These are phyloP conservation scores for Neonectria hederae DNA, from an alignment of 2,329 filamentous ascomycete genomes.

Conservation along the genomic window DNA sequence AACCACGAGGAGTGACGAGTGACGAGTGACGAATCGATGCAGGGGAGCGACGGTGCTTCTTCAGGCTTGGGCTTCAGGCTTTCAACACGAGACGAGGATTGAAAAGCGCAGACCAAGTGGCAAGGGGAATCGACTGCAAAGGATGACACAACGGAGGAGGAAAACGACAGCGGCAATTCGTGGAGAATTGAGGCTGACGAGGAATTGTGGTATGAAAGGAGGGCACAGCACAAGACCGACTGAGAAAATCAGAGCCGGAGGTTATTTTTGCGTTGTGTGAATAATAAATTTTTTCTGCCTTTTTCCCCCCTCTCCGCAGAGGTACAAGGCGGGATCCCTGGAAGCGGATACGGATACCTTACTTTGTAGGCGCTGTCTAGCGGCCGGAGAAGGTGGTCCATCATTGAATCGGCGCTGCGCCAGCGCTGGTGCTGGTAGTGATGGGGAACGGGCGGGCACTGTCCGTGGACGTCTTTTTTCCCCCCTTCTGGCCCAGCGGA, in stretches of 20 bases:
- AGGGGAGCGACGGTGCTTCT: constrained; percentile 23
- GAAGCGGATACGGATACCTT: constrained; percentile 29
- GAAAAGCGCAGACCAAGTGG: constrained; percentile 31
- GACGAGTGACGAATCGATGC: constrained; percentile 29
- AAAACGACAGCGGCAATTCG: constrained; percentile 41
- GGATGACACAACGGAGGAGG: constrained; percentile 22
- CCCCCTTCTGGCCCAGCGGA: constrained; percentile 5
- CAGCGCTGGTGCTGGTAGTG: constrained; percentile 8
- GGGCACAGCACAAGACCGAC: constrained; percentile 41
- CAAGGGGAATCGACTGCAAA: constrained; percentile 25
- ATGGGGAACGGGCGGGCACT: constrained; percentile 17
- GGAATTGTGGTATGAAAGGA: constrained; percentile 42
- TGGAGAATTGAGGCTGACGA: constrained; percentile 43
- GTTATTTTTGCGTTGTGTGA: constrained; percentile 53
- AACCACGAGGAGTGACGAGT: not conserved
- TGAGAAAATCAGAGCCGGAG: constrained; percentile 44
- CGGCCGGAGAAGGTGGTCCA: constrained; percentile 26
- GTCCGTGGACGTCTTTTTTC: not conserved
- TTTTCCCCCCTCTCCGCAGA: constrained; percentile 36
- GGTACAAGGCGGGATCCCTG: constrained; percentile 35
- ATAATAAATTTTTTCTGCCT: constrained; percentile 53
- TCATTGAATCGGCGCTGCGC: constrained; percentile 24
- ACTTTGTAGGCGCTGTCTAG: constrained; percentile 31
- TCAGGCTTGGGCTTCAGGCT: constrained; percentile 18
- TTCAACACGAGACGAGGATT: constrained; percentile 28